phyloP scores from a whole-genome alignment of 345 rosid species.

The Murraya paniculata region DNA sequence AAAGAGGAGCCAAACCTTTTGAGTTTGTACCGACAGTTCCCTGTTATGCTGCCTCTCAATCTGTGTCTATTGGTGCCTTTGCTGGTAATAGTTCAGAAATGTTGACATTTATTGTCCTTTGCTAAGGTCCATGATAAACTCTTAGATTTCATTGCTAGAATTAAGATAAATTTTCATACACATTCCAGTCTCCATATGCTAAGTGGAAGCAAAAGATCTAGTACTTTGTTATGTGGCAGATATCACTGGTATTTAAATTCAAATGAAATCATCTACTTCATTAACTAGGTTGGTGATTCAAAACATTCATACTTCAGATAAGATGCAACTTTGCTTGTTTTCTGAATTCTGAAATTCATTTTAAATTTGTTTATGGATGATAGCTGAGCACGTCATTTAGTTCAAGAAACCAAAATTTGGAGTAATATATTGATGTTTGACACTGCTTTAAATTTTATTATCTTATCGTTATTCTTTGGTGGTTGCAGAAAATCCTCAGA shows the following conservation, averaged over 20 bases:
- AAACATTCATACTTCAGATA: background rate
- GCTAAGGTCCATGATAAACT: background rate
- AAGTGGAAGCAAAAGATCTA: background rate
- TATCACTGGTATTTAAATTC: background rate
- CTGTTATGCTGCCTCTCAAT: constrained; percentile 46
- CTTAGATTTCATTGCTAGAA: background rate
- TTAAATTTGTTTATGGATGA: background rate
- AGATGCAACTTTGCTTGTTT: background rate
- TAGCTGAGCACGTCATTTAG: background rate
- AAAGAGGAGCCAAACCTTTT: constrained; percentile 64
- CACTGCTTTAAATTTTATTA: background rate
- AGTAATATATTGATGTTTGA: background rate
- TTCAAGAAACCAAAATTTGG: constrained; percentile 7
- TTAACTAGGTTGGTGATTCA: background rate
- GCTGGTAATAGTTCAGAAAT: constrained; percentile 32
- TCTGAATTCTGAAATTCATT: background rate
- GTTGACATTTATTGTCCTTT: background rate
- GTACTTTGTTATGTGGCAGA: background rate
- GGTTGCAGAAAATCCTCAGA: constrained; percentile 50
- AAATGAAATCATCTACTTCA: background rate
- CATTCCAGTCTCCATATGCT: background rate
- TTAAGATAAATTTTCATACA: background rate
- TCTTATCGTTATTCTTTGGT: background rate
- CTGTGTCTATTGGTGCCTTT: constrained; percentile 24
- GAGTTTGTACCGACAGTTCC: constrained; percentile 70